Evolutionary conservation across 768 basidiomycete genomes (phyloP).

Genomic region (Candolleomyces eurysporus): DNA sequence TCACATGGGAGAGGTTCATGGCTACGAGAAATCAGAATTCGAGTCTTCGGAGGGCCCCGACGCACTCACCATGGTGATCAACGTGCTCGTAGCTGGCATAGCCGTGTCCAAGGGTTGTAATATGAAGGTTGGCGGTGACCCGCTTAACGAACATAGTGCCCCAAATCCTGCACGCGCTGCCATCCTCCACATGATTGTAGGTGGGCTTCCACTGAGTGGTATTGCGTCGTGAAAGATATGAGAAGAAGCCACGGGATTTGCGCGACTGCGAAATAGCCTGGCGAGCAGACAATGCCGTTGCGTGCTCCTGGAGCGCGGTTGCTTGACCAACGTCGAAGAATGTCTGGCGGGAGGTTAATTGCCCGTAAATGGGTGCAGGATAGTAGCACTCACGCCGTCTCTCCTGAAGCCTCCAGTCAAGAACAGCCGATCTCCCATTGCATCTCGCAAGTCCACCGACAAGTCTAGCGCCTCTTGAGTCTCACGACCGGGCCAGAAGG

Average conservation of each 20-base stretch:
- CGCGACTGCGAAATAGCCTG: conserved; percentile 74
- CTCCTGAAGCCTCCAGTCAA: conserved; percentile 75
- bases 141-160: conserved; percentile 84
- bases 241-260: conserved; percentile 71
- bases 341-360: conserved; percentile 41
- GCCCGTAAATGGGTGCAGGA: background rate
- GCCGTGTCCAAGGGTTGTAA: conserved; percentile 94
- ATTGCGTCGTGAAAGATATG: conserved; percentile 46
- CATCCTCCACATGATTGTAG: conserved; percentile 65
- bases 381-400: conserved; percentile 64
- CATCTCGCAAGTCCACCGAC: conserved; percentile 87
- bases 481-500: background rate
- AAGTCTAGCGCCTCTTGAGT: conserved; percentile 50
- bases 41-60: background rate
- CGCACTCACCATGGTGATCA: conserved; percentile 72
- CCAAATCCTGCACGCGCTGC: conserved; percentile 80
- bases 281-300: conserved; percentile 60
- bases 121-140: conserved; percentile 91
- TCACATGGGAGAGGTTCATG: conserved; percentile 87
- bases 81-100: conserved; percentile 87
- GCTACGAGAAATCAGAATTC: background rate
- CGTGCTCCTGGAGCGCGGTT: conserved; percentile 65
- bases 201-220: conserved; percentile 63
- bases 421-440: conserved; percentile 88
- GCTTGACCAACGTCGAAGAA: conserved; percentile 83